Evolutionary conservation across 2,329 filamentous ascomycete species (phyloP).

Genomic region (Cladosporium phlei): DNA sequence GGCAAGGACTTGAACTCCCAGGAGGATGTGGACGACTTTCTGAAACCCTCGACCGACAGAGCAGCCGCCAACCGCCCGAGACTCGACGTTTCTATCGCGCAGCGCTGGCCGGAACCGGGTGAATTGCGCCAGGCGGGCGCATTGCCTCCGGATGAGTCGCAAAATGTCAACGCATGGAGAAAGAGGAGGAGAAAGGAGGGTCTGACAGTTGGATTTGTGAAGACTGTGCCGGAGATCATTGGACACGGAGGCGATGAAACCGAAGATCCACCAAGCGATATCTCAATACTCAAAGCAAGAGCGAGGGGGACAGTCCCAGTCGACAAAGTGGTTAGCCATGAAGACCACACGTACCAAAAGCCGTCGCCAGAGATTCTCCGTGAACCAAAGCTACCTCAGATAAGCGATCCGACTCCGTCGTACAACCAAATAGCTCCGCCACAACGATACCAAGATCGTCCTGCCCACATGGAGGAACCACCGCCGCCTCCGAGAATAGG

Average conservation of each 20-base stretch:
- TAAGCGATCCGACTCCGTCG: background rate
- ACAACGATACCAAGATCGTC: background rate
- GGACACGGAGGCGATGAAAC: constrained; percentile 89
- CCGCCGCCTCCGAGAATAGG: constrained; percentile 19
- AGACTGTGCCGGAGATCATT: constrained; percentile 72
- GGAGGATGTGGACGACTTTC: constrained; percentile 52
- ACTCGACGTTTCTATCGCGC: constrained; percentile 48
- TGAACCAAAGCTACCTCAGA: background rate
- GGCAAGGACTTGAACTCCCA: constrained; percentile 6
- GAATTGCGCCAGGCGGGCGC: constrained; percentile 33
- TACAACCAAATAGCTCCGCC: background rate
- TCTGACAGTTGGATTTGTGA: constrained; percentile 68
- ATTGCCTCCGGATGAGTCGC: constrained; percentile 9
- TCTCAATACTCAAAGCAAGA: constrained; percentile 54
- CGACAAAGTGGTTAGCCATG: too few species aligned
- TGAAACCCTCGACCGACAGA: constrained; percentile 49
- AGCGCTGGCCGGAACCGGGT: constrained; percentile 48
- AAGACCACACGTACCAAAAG: constrained; percentile 17
- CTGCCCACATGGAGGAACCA: background rate
- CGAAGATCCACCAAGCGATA: constrained; percentile 65
- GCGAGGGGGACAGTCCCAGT: too few species aligned
- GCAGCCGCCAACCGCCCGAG: constrained; percentile 34
- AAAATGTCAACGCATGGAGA: constrained; percentile 21
- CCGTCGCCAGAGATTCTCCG: too few species aligned
- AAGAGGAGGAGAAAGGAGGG: constrained; percentile 56